phyloP scores from a whole-genome alignment of 768 basidiomycete species.

The Peribolospora kevripleyi region DNA sequence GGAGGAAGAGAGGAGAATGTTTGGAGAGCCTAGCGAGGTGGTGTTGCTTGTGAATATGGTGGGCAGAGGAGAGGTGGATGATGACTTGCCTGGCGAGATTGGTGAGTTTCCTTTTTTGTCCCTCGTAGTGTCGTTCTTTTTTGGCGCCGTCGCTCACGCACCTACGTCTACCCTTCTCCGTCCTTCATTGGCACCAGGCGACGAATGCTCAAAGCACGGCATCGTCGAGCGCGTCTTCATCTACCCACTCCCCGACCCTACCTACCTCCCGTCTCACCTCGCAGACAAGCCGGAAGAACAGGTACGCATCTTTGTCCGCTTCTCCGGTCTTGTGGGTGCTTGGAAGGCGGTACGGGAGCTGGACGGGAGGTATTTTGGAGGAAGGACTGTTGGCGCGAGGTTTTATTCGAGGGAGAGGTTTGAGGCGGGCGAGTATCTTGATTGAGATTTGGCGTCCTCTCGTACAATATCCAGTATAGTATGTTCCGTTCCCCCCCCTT shows the following conservation, averaged over 20 bases:
- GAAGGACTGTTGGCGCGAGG: slow-evolving; percentile 49
- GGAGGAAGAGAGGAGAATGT: slow-evolving; percentile 49
- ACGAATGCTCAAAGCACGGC: slow-evolving; percentile 71
- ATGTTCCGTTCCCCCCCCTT: too few relatives aligned
- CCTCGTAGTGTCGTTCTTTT: too few relatives aligned
- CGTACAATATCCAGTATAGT: too few relatives aligned
- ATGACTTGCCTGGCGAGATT: slow-evolving; percentile 66
- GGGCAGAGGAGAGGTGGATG: slow-evolving; percentile 50
- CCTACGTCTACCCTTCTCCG: too few relatives aligned
- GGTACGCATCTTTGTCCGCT: slow-evolving; percentile 63
- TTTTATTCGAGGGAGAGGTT: slow-evolving; percentile 28
- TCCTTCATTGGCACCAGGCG: slow-evolving; percentile 27
- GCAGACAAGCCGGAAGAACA: slow-evolving; percentile 36
- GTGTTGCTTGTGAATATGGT: slow-evolving; percentile 80
- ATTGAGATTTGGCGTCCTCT: too few relatives aligned
- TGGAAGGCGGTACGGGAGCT: slow-evolving; percentile 86
- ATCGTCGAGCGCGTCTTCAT: slow-evolving; percentile 77
- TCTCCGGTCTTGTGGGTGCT: slow-evolving; percentile 70
- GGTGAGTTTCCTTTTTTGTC: slow-evolving; percentile 27
- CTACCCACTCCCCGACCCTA: slow-evolving; percentile 34
- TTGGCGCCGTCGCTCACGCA: too few relatives aligned
- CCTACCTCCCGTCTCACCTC: slow-evolving; percentile 12
- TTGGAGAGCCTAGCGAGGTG: slow-evolving; percentile 75
- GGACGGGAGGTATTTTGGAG: slow-evolving; percentile 77
- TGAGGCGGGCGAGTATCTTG: too few relatives aligned